phyloP scores from a whole-genome alignment of 2,329 filamentous ascomycete species.

The Clonostachys byssicola region DNA sequence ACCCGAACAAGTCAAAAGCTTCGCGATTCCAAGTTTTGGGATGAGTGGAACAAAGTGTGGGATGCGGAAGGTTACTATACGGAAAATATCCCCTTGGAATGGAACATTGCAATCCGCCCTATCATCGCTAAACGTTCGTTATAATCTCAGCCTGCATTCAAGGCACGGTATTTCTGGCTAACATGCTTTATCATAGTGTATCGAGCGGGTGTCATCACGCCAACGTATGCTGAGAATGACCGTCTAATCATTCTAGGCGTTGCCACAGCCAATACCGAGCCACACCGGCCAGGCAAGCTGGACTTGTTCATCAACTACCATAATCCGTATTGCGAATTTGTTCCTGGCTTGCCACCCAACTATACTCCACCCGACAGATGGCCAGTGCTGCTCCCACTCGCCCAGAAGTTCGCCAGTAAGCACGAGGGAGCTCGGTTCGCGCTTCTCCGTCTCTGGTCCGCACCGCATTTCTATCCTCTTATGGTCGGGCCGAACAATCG shows the following conservation, averaged over 20 bases:
- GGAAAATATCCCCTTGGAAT: constrained; percentile 16
- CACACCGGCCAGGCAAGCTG: constrained; percentile 14
- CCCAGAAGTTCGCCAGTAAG: constrained; percentile 5
- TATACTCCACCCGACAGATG: constrained; percentile 11
- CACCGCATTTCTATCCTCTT: constrained; percentile 19
- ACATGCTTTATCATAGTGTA: constrained; percentile 11
- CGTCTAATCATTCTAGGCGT: constrained; percentile 10
- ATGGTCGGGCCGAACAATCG: constrained; percentile 14
- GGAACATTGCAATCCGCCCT: constrained; percentile 16
- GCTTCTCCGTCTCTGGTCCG: constrained; percentile 16
- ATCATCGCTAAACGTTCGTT: constrained; percentile 13
- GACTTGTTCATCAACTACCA: constrained; percentile 20
- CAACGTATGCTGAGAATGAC: constrained; percentile 11
- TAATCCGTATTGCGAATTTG: constrained; percentile 10
- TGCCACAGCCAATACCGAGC: constrained; percentile 11
- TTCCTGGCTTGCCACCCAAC: constrained; percentile 2
- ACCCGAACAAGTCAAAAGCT: constrained; percentile 14
- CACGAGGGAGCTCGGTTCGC: constrained; percentile 13
- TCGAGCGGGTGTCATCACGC: constrained; percentile 12
- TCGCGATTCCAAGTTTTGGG: constrained; percentile 12
- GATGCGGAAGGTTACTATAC: constrained; percentile 4
- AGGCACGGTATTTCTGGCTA: constrained; percentile 4
- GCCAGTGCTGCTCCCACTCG: constrained; percentile 11
- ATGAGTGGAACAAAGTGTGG: constrained; percentile 11
- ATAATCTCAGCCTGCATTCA: too few relatives aligned